Base-by-base conservation (phyloP, 75 land plant species). In the Selaginella tamariscina region DNA sequence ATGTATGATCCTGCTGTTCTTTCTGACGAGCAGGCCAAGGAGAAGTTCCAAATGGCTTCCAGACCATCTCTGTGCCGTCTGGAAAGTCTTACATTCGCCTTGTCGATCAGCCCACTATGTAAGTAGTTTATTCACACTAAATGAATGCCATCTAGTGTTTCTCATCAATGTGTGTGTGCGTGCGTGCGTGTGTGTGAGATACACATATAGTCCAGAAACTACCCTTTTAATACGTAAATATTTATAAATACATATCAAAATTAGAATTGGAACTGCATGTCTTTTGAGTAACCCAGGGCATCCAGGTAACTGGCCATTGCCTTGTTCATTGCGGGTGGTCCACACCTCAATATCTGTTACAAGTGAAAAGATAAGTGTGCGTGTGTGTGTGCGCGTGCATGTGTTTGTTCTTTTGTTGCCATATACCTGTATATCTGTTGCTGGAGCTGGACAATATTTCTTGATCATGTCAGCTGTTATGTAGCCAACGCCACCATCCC, bases 311-410 rank as follows among this genome's bases (percentile, higher is more conserved):
- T 82, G 27, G 79, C 81, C 84, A 91, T 88, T 56, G 92, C 96
- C 79, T 86, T 88, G 82, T 91, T 91, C 96, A 91, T 91, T 15
- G 84, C 84, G 32, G 86, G 96, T 13, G 96, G 96, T 24, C 96
- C 96, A 71, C 96, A 91, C 33, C 96, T 78, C 72, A 90, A 70
- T 32, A 90, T 78, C 96, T 90, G 85, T 56, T n/a, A n/a, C n/a
- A n/a, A n/a, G n/a, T n/a, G n/a, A n/a, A n/a, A 68, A 24, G 23
- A 49, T 49, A 20, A 20, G 54, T 13, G 20, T 49, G 22, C 49
- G 24, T 5, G 15, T 67, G 59, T 20, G 24, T 29, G 8, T 1
- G 23, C 20, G 1, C 29, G 56, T 20, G 20, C 20, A 49, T n/a
- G n/a, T n/a, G n/a, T n/a, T 49, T 11, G 11, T 11, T 20, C 11